Conservation (phyloP, 257 asterid species). For the Catharanthus roseus region DNA sequence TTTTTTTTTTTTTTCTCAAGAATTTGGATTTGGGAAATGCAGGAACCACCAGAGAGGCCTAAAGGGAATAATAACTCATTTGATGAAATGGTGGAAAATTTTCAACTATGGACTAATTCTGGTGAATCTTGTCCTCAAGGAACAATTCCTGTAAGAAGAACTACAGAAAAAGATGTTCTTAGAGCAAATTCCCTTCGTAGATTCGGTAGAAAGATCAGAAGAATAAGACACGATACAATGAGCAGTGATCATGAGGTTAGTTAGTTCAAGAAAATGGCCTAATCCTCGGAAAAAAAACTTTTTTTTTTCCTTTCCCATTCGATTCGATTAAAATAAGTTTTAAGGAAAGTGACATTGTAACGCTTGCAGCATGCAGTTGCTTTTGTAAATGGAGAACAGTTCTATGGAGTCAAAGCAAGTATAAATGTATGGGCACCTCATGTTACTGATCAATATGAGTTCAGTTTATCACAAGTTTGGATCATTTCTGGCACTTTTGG, state of each 20-base stretch:
- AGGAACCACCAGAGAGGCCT: constrained; percentile 90
- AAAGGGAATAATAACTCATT: constrained; percentile 30
- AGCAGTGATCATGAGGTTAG: constrained; percentile 88
- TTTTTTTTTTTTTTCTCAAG: background rate
- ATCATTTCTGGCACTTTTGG: constrained; percentile 88
- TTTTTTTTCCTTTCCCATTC: no score
- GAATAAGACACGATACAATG: constrained; percentile 61
- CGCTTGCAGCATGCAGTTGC: constrained; percentile 92
- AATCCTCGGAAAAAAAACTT: no score
- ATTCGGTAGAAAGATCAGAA: constrained; percentile 63
- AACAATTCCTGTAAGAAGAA: constrained; percentile 72
- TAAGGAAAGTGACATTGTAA: no score
- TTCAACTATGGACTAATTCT: constrained; percentile 53
- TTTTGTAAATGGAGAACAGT: constrained; percentile 77
- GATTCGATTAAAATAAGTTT: no score
- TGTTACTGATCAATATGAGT: constrained; percentile 75
- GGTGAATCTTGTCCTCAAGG: constrained; percentile 83
- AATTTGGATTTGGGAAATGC: constrained; percentile 22
- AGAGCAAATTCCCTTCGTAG: constrained; percentile 54
- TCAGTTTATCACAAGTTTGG: constrained; percentile 91
- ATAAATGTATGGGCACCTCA: constrained; percentile 91
- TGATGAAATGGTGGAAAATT: constrained; percentile 29
- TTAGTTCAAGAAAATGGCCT: no score
- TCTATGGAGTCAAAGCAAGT: constrained; percentile 88
- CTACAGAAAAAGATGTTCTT: constrained; percentile 59